Evolutionary conservation across 441 rosid species (phyloP), one percentile per base, ranked within the genome.

Genomic region (Pelargonium hybrid): DNA sequence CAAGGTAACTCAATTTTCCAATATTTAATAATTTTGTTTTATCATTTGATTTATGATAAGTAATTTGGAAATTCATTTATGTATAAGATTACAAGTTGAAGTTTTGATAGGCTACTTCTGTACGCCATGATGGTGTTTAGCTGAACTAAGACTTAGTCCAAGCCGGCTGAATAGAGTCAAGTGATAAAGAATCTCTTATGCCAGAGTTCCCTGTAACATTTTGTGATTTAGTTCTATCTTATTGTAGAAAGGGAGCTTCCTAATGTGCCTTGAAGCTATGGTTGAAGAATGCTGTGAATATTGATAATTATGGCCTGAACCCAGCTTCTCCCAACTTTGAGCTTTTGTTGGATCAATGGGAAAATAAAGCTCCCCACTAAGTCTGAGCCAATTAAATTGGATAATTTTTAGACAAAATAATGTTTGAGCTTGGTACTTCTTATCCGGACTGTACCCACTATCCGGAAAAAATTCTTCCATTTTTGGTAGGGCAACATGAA

Each of bases 1-100:
- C 99, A 94, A 88, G 99, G 99, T 93, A 75, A 65, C 67, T 78
- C 13, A 18, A 5, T 56, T 56, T 56, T 21, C 23, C 18, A 11
- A 7, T 3, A n/a, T 23, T 5, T 25, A 62, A 14, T 62, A 34
- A 34, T 34, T 34, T 34, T 34, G 25, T 62, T 20, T 62, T 26
- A 20, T 62, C 18, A 50, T 50, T 50, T 50, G 20, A n/a, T 50
- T 50, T 50, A 50, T 14, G 10, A 17, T 54, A 18, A 54, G 23
- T 17, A 18, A 17, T 6, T 18, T 56, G 11, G 18, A 2, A 56
- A 6, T 18, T 18, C 10, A 56, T 56, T 56, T 56, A 18, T 56
- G 18, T 54, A 18, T 54, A 54, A 21, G 25, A 17, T 56, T 50
- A n/a, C 18, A 50, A 14, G 57, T 4, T 50, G 18, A 8, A 34